A percentile compares a stretch with the other conserved stretches of the same genome.
Conservation (phyloP, 2,329 filamentous ascomycete species). For the Botrytis hyacinthi region DNA sequence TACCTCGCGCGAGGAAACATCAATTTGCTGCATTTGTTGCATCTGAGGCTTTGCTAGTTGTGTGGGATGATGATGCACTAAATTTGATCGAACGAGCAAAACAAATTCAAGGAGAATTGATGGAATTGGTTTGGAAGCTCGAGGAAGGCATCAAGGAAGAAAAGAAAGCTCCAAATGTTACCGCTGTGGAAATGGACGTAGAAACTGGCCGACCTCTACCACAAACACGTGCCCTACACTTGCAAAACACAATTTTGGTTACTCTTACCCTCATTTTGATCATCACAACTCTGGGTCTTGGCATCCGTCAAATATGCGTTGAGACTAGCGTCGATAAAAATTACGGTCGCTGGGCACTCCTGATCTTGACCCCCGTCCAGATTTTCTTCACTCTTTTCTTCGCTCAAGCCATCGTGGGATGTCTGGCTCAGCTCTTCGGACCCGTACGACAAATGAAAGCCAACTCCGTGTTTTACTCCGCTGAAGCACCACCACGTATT, state of each 20-base stretch:
- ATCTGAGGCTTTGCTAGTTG: constrained; percentile 66
- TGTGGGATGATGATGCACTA: constrained; percentile 79
- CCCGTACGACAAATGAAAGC: constrained; percentile 68
- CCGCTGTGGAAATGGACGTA: constrained; percentile 62
- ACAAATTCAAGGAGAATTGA: constrained; percentile 71
- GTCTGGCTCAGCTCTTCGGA: constrained; percentile 71
- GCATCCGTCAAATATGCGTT: constrained; percentile 66
- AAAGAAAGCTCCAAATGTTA: constrained; percentile 48
- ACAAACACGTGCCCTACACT: constrained; percentile 63
- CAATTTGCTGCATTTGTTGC: constrained; percentile 80
- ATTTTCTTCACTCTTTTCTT: constrained; percentile 84
- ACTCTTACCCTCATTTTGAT: constrained; percentile 65
- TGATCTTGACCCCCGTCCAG: constrained; percentile 67
- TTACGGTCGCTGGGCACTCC: constrained; percentile 62
- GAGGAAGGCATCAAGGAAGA: constrained; percentile 54
- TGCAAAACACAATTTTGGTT: constrained; percentile 69
- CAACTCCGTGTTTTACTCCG: constrained; percentile 83
- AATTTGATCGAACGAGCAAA: constrained; percentile 68
- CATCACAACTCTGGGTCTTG: constrained; percentile 64
- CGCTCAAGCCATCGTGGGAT: constrained; percentile 73
- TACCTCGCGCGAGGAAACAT: constrained; percentile 69
- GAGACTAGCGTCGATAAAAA: constrained; percentile 64
- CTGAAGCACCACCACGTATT: constrained; percentile 62
- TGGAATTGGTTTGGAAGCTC: constrained; percentile 72
- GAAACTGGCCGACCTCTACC: constrained; percentile 67